These are phyloP conservation scores for Codiaeum variegatum DNA, from an alignment of 441 rosid species.

Conservation along the genomic window DNA sequence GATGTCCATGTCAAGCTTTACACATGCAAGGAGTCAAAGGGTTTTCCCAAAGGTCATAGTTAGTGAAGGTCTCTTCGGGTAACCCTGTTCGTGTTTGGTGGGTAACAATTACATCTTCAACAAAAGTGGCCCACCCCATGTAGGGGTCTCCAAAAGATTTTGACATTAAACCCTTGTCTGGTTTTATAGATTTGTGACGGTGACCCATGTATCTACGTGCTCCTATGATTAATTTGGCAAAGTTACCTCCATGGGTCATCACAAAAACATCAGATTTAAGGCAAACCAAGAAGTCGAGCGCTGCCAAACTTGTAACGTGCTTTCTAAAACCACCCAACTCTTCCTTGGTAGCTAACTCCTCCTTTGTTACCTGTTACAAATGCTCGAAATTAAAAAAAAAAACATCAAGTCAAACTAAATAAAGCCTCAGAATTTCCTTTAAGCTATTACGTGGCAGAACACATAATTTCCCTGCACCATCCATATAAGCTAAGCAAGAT, in stretches of 20 bases:
- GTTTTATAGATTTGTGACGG: constrained; percentile 86
- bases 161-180: constrained; percentile 97
- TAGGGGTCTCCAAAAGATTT: constrained; percentile 97
- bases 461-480: too few species aligned
- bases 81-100: constrained; percentile 94
- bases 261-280: constrained; percentile 95
- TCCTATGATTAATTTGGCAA: constrained; percentile 92
- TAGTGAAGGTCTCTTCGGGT: constrained; percentile 97
- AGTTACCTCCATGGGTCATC: constrained; percentile 99
- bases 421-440: not conserved
- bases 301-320: constrained; percentile 97
- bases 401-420: not conserved
- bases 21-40: constrained; percentile 99
- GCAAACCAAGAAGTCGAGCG: constrained; percentile 95
- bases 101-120: constrained; percentile 85
- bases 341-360: constrained; percentile 78
- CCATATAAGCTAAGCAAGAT: too few species aligned
- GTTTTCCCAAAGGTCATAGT: constrained; percentile 97
- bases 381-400: constrained; percentile 2
- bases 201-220: constrained; percentile 96
- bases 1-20: constrained; percentile 54
- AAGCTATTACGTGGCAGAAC: too few species aligned
- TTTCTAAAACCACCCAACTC: constrained; percentile 79
- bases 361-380: constrained; percentile 78
- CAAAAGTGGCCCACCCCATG: constrained; percentile 96